Evolutionary conservation across 495 filamentous ascomycete species (phyloP).

Genomic region (Aspergillus conjunctus): DNA sequence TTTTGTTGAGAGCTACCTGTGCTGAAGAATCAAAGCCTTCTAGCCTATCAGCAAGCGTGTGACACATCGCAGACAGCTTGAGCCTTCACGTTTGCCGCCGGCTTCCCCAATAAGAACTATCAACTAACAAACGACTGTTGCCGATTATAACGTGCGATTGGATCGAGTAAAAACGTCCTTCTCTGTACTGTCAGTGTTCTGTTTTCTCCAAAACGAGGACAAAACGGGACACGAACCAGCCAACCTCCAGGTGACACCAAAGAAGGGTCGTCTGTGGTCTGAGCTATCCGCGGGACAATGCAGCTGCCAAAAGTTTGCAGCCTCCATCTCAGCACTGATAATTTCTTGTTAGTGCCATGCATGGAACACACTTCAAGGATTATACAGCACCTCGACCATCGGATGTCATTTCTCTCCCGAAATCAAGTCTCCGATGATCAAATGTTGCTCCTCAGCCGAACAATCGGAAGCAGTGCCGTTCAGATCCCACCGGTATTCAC

Average conservation of each 20-base stretch:
- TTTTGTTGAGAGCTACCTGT: neutral
- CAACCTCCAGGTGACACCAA: slow-evolving; percentile 8
- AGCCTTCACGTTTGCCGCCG: neutral
- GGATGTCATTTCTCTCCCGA: neutral
- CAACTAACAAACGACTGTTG: neutral
- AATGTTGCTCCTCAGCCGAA: neutral
- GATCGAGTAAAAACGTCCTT: neutral
- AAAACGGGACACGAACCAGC: neutral
- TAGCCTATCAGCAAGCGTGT: no score
- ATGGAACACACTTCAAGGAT: neutral
- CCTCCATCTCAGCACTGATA: slow-evolving; percentile 7
- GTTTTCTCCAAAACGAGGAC: neutral
- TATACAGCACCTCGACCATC: neutral
- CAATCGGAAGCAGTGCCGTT: neutral
- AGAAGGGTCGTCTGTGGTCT: neutral
- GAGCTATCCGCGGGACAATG: slow-evolving; percentile 7
- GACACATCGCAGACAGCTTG: neutral
- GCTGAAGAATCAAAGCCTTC: slow-evolving; percentile 1
- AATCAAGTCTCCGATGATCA: neutral
- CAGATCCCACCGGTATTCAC: neutral
- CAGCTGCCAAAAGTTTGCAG: slow-evolving; percentile 3
- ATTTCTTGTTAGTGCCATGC: neutral
- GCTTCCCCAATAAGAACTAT: neutral
- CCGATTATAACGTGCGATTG: neutral
- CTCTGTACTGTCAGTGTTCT: neutral